phyloP scores from a whole-genome alignment of 116 monocot genomes.

The Zostera marina region DNA sequence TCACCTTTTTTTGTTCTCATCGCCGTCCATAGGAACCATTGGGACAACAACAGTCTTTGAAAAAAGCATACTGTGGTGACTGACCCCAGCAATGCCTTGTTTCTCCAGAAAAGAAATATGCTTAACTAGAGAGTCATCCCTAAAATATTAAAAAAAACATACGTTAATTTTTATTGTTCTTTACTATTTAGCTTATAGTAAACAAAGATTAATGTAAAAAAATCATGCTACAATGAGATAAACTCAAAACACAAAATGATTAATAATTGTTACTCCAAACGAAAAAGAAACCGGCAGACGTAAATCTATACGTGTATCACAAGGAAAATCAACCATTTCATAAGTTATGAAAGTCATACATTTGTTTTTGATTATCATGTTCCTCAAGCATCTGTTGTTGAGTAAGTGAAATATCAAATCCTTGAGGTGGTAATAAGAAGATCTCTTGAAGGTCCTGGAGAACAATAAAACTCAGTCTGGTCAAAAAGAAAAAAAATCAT shows the following conservation, averaged over 20 bases:
- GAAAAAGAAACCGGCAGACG: background rate
- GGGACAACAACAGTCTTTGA: slow-evolving; percentile 53
- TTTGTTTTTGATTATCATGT: slow-evolving; percentile 40
- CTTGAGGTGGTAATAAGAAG: slow-evolving; percentile 75
- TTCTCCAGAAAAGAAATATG: slow-evolving; percentile 74
- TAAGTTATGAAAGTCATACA: slow-evolving; percentile 22
- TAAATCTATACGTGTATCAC: no score
- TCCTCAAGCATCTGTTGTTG: slow-evolving; percentile 72
- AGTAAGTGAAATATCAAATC: slow-evolving; percentile 89
- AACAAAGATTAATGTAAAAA: background rate
- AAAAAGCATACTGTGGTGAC: slow-evolving; percentile 80
- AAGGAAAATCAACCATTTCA: background rate
- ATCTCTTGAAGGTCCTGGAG: slow-evolving; percentile 81
- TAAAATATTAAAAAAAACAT: slow-evolving; percentile 13
- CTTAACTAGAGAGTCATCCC: slow-evolving; percentile 41
- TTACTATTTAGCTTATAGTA: background rate
- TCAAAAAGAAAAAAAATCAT: background rate
- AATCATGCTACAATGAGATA: background rate
- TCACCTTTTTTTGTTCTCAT: slow-evolving; percentile 25
- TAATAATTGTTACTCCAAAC: background rate
- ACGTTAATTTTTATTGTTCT: background rate
- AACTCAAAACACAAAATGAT: background rate
- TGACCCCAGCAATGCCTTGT: slow-evolving; percentile 80
- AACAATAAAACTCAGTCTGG: background rate
- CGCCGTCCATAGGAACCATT: slow-evolving; percentile 23